Percentiles rank a stretch among this genome's conserved stretches.
phyloP scores from a whole-genome alignment of 306 rosid species.

The Neltuma alba region DNA sequence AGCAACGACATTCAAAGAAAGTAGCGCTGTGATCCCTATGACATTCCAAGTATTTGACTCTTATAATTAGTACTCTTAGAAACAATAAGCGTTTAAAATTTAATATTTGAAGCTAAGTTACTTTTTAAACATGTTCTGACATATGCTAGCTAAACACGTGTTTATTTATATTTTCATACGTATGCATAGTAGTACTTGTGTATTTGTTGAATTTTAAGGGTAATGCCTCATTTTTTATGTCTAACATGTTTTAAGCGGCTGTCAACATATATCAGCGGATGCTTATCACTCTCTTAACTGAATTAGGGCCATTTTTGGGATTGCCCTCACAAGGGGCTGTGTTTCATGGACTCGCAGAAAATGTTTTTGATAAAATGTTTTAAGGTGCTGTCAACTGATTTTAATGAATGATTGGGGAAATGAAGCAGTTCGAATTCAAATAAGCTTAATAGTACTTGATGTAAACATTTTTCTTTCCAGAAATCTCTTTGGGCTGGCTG shows the following conservation, averaged over 20 bases:
- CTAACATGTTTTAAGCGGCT: neutral
- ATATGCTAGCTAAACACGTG: neutral
- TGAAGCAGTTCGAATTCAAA: slow-evolving; percentile 32
- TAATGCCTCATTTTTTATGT: neutral
- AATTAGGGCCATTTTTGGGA: neutral
- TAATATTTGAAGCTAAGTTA: neutral
- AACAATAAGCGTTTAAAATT: neutral
- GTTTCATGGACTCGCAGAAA: neutral
- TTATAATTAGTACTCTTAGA: neutral
- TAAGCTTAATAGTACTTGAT: neutral
- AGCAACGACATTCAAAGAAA: neutral
- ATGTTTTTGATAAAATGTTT: slow-evolving; percentile 10
- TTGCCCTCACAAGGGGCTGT: neutral
- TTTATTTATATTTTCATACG: neutral
- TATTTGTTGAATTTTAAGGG: neutral
- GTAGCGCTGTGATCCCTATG: neutral
- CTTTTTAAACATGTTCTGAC: neutral
- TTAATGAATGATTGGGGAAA: neutral
- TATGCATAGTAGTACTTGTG: neutral
- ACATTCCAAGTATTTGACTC: neutral
- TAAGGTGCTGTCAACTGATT: slow-evolving; percentile 9
- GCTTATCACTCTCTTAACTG: neutral
- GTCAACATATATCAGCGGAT: neutral
- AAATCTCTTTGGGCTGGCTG: neutral
- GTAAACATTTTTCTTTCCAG: slow-evolving; percentile 1